Percentiles rank a stretch among this genome's conserved stretches.
phyloP scores from a whole-genome alignment of 306 rosid genomes.

The Betula pendula region DNA sequence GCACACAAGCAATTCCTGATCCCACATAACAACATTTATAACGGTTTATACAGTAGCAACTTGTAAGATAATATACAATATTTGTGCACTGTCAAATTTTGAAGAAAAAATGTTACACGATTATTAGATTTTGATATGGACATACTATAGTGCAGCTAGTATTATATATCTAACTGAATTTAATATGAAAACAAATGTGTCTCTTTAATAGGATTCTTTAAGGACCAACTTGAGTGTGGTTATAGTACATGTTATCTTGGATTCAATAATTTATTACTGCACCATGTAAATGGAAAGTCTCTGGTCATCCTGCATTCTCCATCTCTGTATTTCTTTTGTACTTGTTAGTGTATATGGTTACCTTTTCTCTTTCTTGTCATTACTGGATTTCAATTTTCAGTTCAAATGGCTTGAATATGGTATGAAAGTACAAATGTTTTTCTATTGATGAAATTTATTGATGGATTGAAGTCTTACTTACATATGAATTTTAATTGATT shows the following conservation, averaged over 20 bases:
- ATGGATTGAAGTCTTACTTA: neutral
- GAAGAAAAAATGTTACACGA: neutral
- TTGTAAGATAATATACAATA: neutral
- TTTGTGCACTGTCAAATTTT: neutral
- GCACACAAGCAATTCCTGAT: conserved; percentile 18
- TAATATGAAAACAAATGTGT: neutral
- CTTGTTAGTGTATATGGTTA: neutral
- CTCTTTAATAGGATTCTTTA: neutral
- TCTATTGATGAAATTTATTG: neutral
- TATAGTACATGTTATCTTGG: neutral
- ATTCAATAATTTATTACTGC: too few species aligned
- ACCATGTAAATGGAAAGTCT: too few species aligned
- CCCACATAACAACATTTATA: neutral
- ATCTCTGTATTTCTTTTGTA: neutral
- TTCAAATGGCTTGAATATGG: neutral
- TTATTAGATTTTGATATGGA: neutral
- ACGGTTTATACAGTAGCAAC: neutral
- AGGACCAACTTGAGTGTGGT: neutral
- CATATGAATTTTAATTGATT: too few species aligned
- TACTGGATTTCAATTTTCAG: neutral
- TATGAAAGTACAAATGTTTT: neutral
- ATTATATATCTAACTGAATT: neutral
- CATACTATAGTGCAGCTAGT: neutral
- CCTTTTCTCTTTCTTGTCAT: conserved; percentile 2
- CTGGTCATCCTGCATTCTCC: too few species aligned